Conservation (phyloP, 176 grass and related monocot species). For the Lolium perenne region DNA sequence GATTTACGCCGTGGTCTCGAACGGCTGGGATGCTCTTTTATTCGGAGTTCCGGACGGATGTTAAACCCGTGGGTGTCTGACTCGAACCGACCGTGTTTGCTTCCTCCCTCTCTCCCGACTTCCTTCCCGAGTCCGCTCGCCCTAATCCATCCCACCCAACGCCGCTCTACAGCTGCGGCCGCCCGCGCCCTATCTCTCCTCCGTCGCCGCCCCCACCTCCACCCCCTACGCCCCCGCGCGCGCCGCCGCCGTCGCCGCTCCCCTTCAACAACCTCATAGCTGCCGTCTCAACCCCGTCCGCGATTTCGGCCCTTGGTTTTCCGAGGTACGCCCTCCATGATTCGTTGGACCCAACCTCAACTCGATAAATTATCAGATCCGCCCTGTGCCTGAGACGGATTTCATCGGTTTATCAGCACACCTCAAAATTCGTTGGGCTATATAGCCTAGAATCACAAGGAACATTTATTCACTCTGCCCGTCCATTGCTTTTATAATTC, state of each 20-base stretch:
- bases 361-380: too few relatives aligned
- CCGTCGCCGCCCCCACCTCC: neutral
- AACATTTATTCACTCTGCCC: neutral
- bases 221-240: neutral
- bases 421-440: neutral
- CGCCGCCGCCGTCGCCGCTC: neutral
- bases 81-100: neutral
- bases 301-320: neutral
- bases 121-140: neutral
- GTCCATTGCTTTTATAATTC: too few relatives aligned
- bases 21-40: too few relatives aligned
- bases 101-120: neutral
- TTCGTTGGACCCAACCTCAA: neutral
- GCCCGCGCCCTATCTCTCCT: constrained; percentile 23
- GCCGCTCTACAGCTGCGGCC: neutral
- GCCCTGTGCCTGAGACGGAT: neutral
- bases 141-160: constrained; percentile 2
- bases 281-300: neutral
- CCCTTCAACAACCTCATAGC: neutral
- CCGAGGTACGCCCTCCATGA: neutral
- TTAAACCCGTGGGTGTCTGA: too few relatives aligned
- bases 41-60: too few relatives aligned
- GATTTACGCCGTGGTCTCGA: too few relatives aligned
- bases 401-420: neutral
- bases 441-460: neutral